A percentile compares a stretch with the other conserved stretches of the same genome.
Conservation (phyloP, 352 stramenopile genomes). For the Phytophthora syringae region DNA sequence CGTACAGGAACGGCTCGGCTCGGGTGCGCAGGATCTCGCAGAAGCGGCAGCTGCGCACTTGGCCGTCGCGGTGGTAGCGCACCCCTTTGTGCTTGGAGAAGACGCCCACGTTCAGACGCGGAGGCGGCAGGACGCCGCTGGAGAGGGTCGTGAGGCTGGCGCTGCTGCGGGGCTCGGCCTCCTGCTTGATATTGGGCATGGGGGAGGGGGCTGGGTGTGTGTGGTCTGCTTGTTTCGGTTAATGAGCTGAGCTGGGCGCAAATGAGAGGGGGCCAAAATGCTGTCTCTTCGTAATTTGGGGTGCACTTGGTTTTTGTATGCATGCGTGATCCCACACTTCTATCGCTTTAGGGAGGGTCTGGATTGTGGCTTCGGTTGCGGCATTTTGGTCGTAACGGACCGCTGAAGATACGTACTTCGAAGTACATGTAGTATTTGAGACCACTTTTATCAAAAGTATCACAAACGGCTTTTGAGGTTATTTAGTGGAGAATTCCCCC, state of each 20-base stretch:
- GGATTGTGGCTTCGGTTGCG: too few relatives aligned
- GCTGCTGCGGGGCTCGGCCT: slow-evolving; percentile 17
- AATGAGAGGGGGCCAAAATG: slow-evolving; percentile 33
- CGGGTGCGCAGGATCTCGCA: slow-evolving; percentile 75
- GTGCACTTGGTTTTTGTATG: slow-evolving; percentile 30
- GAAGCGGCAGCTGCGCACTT: slow-evolving; percentile 75
- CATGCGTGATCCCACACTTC: slow-evolving; percentile 8
- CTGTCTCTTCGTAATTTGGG: slow-evolving; percentile 25
- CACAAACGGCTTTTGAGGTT: too few relatives aligned
- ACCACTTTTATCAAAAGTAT: too few relatives aligned
- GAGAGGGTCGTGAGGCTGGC: slow-evolving; percentile 24
- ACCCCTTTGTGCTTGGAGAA: slow-evolving; percentile 79
- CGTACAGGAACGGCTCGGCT: slow-evolving; percentile 74
- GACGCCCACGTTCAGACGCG: slow-evolving; percentile 46
- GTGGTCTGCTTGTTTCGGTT: slow-evolving; percentile 15
- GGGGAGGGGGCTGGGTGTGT: neutral
- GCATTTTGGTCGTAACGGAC: too few relatives aligned
- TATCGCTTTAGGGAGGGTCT: neutral
- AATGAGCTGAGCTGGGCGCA: slow-evolving; percentile 34
- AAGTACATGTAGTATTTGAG: too few relatives aligned
- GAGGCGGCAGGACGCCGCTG: slow-evolving; percentile 23
- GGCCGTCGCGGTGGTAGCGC: slow-evolving; percentile 62
- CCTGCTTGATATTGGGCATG: slow-evolving; percentile 22
- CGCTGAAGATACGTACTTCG: too few relatives aligned
- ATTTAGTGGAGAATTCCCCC: too few relatives aligned